phyloP scores from a whole-genome alignment of 306 rosid species.

The Ormosia emarginata region DNA sequence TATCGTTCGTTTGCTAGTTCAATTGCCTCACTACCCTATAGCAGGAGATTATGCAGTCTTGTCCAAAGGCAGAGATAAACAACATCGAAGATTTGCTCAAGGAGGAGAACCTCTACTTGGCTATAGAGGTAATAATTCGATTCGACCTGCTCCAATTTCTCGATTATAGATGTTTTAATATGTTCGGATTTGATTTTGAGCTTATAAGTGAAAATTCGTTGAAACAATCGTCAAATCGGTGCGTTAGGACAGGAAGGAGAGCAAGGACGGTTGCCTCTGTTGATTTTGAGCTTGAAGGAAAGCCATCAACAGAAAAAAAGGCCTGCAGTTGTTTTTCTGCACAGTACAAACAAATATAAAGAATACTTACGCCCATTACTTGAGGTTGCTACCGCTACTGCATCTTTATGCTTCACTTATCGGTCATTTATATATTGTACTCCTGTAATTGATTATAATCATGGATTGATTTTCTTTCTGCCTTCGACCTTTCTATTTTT shows the following conservation, averaged over 20 bases:
- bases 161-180: neutral
- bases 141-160: neutral
- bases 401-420: neutral
- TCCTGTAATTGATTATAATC: neutral
- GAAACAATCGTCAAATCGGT: neutral
- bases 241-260: conserved; percentile 65
- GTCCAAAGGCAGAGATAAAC: conserved; percentile 48
- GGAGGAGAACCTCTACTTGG: conserved; percentile 72
- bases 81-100: conserved; percentile 51
- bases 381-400: conserved; percentile 42
- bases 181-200: conserved; percentile 1
- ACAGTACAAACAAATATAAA: conserved; percentile 63
- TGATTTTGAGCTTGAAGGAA: conserved; percentile 77
- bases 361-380: conserved; percentile 78
- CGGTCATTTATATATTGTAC: neutral
- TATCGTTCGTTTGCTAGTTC: neutral
- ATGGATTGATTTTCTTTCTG: neutral
- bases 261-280: conserved; percentile 81
- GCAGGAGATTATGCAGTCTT: conserved; percentile 51
- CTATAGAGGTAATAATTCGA: conserved; percentile 53
- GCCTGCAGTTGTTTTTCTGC: conserved; percentile 80
- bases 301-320: conserved; percentile 37
- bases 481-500: neutral
- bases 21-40: neutral
- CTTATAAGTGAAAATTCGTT: neutral